phyloP scores from a whole-genome alignment of 2,329 filamentous ascomycete species.

The Aspergillus japonicus region DNA sequence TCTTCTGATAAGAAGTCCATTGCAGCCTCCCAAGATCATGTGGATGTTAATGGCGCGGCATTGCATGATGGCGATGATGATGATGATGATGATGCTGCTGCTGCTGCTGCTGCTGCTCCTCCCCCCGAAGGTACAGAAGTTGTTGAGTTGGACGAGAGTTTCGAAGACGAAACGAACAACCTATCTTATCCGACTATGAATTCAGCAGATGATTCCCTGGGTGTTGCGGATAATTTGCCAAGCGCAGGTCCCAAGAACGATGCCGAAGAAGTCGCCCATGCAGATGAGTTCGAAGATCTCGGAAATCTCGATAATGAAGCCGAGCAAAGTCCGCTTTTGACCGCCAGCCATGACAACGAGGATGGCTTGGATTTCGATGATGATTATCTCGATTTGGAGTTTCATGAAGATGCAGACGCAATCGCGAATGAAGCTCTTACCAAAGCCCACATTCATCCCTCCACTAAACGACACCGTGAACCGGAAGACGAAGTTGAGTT shows the following conservation, averaged over 20 bases:
- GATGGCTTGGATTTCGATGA: slow-evolving; percentile 29
- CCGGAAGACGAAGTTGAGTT: slow-evolving; percentile 36
- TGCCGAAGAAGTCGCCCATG: slow-evolving; percentile 10
- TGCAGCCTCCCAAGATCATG: slow-evolving; percentile 13
- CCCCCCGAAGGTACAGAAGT: slow-evolving; percentile 21
- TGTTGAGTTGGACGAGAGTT: slow-evolving; percentile 16
- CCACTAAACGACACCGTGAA: slow-evolving; percentile 37
- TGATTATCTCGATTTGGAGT: slow-evolving; percentile 40
- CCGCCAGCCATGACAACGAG: slow-evolving; percentile 15
- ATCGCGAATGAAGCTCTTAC: slow-evolving; percentile 23
- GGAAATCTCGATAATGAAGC: slow-evolving; percentile 19
- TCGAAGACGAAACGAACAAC: slow-evolving; percentile 10
- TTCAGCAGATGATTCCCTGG: slow-evolving; percentile 32
- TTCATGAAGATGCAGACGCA: slow-evolving; percentile 23
- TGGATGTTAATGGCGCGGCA: slow-evolving; percentile 12
- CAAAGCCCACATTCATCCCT: slow-evolving; percentile 22
- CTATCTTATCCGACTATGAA: slow-evolving; percentile 17
- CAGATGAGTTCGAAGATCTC: slow-evolving; percentile 14
- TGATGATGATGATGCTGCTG: slow-evolving; percentile 7
- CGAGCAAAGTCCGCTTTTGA: slow-evolving; percentile 14
- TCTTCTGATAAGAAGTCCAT: slow-evolving; percentile 16
- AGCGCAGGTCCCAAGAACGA: slow-evolving; percentile 14
- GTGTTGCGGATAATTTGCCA: slow-evolving; percentile 32
- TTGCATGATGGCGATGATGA: slow-evolving; percentile 14
- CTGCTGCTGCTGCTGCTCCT: slow-evolving; percentile 11